Conservation (phyloP, 495 filamentous ascomycete genomes). For the Astrothelium subdiscretum region DNA sequence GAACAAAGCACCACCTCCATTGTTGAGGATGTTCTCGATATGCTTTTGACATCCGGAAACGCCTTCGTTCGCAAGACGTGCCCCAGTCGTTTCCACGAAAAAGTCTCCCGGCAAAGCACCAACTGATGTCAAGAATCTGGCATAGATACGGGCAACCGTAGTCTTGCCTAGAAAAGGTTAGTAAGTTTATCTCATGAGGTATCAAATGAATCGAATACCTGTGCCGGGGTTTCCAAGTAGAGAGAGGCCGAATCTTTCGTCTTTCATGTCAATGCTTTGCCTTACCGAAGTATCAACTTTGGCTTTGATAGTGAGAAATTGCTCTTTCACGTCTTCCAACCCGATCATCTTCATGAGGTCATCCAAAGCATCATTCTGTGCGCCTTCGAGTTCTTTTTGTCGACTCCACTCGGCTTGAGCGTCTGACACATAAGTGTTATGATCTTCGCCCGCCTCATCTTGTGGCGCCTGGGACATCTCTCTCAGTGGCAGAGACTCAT, state of each 20-base stretch:
- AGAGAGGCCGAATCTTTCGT: slow-evolving; percentile 50
- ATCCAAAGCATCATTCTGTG: slow-evolving; percentile 48
- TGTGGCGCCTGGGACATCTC: background rate
- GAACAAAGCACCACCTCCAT: slow-evolving; percentile 55
- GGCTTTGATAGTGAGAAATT: slow-evolving; percentile 54
- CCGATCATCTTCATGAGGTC: slow-evolving; percentile 60
- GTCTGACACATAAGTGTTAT: background rate
- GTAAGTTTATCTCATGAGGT: background rate
- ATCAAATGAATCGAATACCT: slow-evolving; percentile 31
- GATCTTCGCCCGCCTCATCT: background rate
- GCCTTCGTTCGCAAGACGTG: slow-evolving; percentile 52
- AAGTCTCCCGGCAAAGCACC: slow-evolving; percentile 35
- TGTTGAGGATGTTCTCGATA: slow-evolving; percentile 42
- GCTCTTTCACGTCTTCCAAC: slow-evolving; percentile 54
- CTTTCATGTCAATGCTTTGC: slow-evolving; percentile 44
- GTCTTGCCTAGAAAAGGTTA: slow-evolving; percentile 52
- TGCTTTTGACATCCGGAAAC: slow-evolving; percentile 44
- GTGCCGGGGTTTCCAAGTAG: slow-evolving; percentile 75
- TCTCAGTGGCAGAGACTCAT: background rate
- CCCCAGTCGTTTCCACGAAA: slow-evolving; percentile 60
- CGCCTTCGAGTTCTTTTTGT: slow-evolving; percentile 41
- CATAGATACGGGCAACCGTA: slow-evolving; percentile 68
- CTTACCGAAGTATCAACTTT: slow-evolving; percentile 50
- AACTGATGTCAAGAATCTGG: slow-evolving; percentile 51
- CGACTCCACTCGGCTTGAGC: slow-evolving; percentile 42